Conservation (phyloP, 2,329 filamentous ascomycete genomes). For the Arthrobotrys iridis region DNA sequence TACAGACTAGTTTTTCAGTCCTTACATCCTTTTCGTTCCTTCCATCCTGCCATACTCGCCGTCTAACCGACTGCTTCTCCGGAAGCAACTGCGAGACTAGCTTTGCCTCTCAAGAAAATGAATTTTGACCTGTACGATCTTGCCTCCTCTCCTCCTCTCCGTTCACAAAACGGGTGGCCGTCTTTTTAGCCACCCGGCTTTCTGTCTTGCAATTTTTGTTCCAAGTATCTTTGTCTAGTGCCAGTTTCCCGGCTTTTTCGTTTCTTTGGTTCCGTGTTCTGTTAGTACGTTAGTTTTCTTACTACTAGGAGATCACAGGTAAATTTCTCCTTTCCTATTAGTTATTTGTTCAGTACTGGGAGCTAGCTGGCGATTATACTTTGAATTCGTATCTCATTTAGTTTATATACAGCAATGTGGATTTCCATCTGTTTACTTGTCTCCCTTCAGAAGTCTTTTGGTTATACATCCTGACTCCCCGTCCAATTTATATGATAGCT, state of each 20-base stretch:
- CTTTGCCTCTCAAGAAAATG: neutral
- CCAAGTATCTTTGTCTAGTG: neutral
- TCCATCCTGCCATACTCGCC: neutral
- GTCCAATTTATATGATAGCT: neutral
- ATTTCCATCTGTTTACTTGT: neutral
- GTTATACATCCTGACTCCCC: neutral
- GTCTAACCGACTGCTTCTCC: neutral
- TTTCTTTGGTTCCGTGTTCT: neutral
- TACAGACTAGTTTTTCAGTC: no score
- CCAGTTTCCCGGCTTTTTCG: neutral
- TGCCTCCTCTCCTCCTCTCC: neutral
- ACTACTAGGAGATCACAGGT: slow-evolving; percentile 11
- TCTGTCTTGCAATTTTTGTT: neutral
- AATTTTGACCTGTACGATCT: neutral
- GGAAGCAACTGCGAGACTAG: neutral
- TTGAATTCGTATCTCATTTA: neutral
- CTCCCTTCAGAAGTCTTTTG: neutral
- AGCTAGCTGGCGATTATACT: neutral
- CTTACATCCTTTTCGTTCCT: neutral
- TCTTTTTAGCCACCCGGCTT: neutral
- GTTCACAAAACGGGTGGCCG: slow-evolving; percentile 7
- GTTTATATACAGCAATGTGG: slow-evolving; percentile 12
- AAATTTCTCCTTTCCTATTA: slow-evolving; percentile 9
- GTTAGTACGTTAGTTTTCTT: slow-evolving; percentile 5
- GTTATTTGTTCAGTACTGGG: slow-evolving; percentile 15